phyloP scores from a whole-genome alignment of 768 basidiomycete genomes.

The Boletellus ananiceps region DNA sequence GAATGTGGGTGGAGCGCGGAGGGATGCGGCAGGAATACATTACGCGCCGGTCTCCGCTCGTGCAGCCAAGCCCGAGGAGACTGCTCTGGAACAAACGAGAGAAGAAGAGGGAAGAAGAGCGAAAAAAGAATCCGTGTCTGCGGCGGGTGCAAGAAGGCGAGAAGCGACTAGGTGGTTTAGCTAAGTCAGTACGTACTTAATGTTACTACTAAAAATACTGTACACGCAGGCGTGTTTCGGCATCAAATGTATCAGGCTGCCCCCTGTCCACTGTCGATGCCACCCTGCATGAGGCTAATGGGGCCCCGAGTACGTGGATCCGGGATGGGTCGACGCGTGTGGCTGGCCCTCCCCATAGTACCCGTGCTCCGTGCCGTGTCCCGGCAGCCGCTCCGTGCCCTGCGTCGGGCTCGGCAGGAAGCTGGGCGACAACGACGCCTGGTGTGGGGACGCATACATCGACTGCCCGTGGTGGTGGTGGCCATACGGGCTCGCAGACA shows the following conservation, averaged over 20 bases:
- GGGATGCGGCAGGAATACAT: too few relatives aligned
- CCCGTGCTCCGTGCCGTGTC: constrained; percentile 25
- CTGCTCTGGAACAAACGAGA: too few relatives aligned
- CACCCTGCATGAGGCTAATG: constrained; percentile 19
- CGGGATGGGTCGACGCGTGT: constrained; percentile 25
- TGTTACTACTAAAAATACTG: constrained; percentile 33
- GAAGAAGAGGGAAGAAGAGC: too few relatives aligned
- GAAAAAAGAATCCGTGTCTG: neutral
- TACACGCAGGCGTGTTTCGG: constrained; percentile 26
- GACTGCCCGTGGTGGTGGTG: constrained; percentile 29
- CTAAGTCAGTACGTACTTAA: constrained; percentile 23
- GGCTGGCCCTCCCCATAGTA: constrained; percentile 30
- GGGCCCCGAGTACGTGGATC: constrained; percentile 28
- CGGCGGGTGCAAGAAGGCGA: constrained; percentile 28
- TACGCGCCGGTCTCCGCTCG: too few relatives aligned
- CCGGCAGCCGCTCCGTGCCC: constrained; percentile 27
- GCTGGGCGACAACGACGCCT: constrained; percentile 24
- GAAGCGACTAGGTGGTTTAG: constrained; percentile 28
- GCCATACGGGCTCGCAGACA: constrained; percentile 37
- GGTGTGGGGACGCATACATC: constrained; percentile 30
- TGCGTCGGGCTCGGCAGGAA: constrained; percentile 30
- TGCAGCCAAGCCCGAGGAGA: too few relatives aligned
- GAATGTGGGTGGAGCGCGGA: too few relatives aligned
- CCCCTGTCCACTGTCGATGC: constrained; percentile 15
- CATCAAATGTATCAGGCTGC: constrained; percentile 15